Evolutionary conservation across 768 basidiomycete species (phyloP).

Genomic region (Psilocybe cyanescens): DNA sequence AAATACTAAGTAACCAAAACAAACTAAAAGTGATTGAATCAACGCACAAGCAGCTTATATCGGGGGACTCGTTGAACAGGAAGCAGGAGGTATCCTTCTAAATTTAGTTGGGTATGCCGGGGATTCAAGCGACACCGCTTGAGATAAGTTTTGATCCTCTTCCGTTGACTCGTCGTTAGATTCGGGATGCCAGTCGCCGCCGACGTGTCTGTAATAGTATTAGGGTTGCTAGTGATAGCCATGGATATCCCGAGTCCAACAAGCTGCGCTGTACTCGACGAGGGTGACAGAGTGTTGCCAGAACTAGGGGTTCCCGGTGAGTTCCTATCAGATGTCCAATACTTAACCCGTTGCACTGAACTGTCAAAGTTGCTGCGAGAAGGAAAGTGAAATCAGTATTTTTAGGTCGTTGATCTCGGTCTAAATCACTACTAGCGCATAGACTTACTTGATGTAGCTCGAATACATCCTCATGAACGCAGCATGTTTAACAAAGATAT

Average conservation of each 20-base stretch:
- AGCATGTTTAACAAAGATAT: conserved; percentile 91
- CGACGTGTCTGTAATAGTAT: conserved; percentile 40
- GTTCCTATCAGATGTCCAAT: conserved; percentile 74
- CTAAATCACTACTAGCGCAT: not conserved
- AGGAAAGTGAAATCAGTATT: conserved; percentile 3
- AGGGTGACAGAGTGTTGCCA: conserved; percentile 54
- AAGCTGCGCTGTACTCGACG: conserved; percentile 64
- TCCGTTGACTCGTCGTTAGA: conserved; percentile 81
- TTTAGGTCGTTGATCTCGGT: not conserved
- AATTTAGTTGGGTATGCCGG: conserved; percentile 88
- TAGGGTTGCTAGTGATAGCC: conserved; percentile 53
- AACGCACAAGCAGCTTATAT: conserved; percentile 87
- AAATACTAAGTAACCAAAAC: conserved; percentile 11
- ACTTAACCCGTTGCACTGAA: conserved; percentile 84
- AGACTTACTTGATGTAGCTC: conserved; percentile 87
- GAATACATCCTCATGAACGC: conserved; percentile 99
- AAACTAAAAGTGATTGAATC: conserved; percentile 4
- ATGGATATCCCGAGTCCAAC: conserved; percentile 62
- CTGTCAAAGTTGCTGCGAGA: conserved; percentile 86
- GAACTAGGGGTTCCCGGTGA: conserved; percentile 42
- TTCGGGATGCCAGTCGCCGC: conserved; percentile 49
- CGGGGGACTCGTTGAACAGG: conserved; percentile 97
- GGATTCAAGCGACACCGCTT: conserved; percentile 91
- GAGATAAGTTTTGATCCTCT: conserved; percentile 85
- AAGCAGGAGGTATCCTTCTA: conserved; percentile 92